phyloP scores from a whole-genome alignment of 2,329 filamentous ascomycete species.

The Aspergillus sp. region DNA sequence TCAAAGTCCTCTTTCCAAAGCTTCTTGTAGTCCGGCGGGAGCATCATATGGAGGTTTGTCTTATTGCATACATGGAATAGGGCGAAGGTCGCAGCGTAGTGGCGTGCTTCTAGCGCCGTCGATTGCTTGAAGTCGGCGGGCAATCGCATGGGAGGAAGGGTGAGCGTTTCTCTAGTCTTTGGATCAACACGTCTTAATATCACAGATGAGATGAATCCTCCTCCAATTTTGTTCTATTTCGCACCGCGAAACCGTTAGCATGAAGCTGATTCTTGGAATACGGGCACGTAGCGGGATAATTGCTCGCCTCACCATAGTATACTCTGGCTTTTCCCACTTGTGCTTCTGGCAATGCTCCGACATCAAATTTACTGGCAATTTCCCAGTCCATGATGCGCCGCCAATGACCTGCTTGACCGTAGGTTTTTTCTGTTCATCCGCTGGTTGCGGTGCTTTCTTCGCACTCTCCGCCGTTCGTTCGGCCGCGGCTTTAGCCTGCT shows the following conservation, averaged over 20 bases:
- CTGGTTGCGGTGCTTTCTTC: constrained; percentile 36
- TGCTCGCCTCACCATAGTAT: constrained; percentile 65
- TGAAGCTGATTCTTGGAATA: not conserved
- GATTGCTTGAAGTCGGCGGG: constrained; percentile 74
- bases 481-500: constrained; percentile 41
- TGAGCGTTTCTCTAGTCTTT: constrained; percentile 77
- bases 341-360: constrained; percentile 95
- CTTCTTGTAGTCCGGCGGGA: constrained; percentile 85
- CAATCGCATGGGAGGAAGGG: constrained; percentile 78
- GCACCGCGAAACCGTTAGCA: constrained; percentile 15
- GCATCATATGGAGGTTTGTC: constrained; percentile 91
- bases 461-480: constrained; percentile 32
- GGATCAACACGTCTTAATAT: constrained; percentile 71
- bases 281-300: not conserved
- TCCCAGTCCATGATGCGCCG: constrained; percentile 95
- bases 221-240: constrained; percentile 62
- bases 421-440: constrained; percentile 57
- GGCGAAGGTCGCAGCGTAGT: constrained; percentile 89
- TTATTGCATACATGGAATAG: constrained; percentile 91
- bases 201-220: constrained; percentile 77
- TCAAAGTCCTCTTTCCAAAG: constrained; percentile 89
- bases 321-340: constrained; percentile 92
- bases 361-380: constrained; percentile 88
- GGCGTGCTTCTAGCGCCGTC: constrained; percentile 83
- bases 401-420: constrained; percentile 77